Evolutionary conservation across 768 basidiomycete genomes (phyloP).

Genomic region (Lactarius pseudohatsudake): DNA sequence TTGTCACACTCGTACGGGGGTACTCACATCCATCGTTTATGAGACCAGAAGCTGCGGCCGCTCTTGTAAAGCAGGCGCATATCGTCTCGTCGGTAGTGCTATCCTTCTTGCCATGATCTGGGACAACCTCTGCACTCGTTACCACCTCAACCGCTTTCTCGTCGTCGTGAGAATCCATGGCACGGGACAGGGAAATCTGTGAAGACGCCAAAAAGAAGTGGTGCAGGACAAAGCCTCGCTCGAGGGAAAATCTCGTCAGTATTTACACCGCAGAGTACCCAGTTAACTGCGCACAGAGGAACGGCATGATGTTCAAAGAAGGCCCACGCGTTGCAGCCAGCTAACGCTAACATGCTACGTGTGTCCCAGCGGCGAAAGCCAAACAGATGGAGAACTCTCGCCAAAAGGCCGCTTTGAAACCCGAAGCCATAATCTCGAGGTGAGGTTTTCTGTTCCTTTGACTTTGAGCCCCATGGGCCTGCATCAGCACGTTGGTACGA

Average conservation of each 20-base stretch:
- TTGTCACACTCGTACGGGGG: not conserved
- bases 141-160: constrained; percentile 2
- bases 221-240: not conserved
- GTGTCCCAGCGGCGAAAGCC: not conserved
- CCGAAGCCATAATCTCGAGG: not conserved
- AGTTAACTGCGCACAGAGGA: not conserved
- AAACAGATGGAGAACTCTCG: not conserved
- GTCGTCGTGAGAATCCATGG: constrained; percentile 7
- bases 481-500: not conserved
- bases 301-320: not conserved
- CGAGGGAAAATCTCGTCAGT: not conserved
- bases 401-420: not conserved
- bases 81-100: constrained; percentile 39
- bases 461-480: too few relatives aligned
- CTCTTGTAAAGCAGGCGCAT: constrained; percentile 62
- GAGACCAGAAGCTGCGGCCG: constrained; percentile 63
- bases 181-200: not conserved
- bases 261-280: constrained; percentile 1
- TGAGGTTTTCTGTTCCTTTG: too few relatives aligned
- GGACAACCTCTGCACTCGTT: constrained; percentile 7
- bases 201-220: constrained; percentile 5
- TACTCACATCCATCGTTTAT: constrained; percentile 60
- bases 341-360: not conserved
- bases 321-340: constrained; percentile 8
- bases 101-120: constrained; percentile 7